A percentile compares a stretch with the other conserved stretches of the same genome.
These are phyloP conservation scores for Escovopsis weberi DNA, from an alignment of 2,329 filamentous ascomycete species.

Conservation along the genomic window DNA sequence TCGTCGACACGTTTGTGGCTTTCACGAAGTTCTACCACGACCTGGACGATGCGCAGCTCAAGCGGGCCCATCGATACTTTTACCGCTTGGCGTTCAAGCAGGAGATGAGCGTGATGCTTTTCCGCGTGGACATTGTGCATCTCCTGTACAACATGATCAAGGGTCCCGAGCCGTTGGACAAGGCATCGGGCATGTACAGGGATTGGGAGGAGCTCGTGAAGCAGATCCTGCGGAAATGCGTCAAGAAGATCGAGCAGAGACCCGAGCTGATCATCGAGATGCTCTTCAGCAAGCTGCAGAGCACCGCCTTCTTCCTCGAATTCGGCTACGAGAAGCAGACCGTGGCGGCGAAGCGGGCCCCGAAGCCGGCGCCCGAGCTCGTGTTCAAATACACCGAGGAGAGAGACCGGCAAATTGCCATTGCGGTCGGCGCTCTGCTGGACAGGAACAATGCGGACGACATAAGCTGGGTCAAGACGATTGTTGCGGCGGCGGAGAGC, in stretches of 20 bases:
- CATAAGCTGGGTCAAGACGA: conserved; percentile 67
- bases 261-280: conserved; percentile 81
- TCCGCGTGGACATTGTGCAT: conserved; percentile 78
- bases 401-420: conserved; percentile 56
- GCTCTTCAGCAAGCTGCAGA: conserved; percentile 82
- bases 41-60: conserved; percentile 64
- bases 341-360: conserved; percentile 42
- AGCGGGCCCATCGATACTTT: conserved; percentile 85
- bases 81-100: conserved; percentile 92
- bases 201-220: conserved; percentile 87
- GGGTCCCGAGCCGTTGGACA: conserved; percentile 63
- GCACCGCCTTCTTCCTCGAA: conserved; percentile 75
- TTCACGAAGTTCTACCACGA: conserved; percentile 73
- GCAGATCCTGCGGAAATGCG: conserved; percentile 68
- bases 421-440: conserved; percentile 65
- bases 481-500: conserved; percentile 50
- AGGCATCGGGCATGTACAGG: conserved; percentile 49
- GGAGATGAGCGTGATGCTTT: conserved; percentile 77
- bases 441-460: conserved; percentile 65
- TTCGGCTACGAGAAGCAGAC: conserved; percentile 81
- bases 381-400: conserved; percentile 64
- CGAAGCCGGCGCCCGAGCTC: conserved; percentile 62
- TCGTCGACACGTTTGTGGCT: conserved; percentile 75
- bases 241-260: conserved; percentile 72
- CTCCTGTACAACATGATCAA: conserved; percentile 87